Conservation (phyloP, 2,329 filamentous ascomycete species). For the Tetracladium maxilliforme region DNA sequence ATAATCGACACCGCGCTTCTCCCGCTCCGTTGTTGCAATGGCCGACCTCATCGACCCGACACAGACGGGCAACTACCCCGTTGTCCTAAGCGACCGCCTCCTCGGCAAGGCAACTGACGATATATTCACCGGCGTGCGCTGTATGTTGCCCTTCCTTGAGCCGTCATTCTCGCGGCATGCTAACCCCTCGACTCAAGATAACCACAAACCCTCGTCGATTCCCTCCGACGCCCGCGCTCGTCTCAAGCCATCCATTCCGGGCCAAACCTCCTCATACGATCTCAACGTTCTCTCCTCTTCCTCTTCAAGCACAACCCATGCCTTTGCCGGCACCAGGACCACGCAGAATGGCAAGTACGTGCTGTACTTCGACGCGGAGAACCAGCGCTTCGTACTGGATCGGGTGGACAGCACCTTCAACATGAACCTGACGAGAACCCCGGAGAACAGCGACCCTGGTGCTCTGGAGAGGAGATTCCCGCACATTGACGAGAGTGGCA, state of each 20-base stretch:
- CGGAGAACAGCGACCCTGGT: constrained; percentile 46
- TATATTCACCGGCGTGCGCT: constrained; percentile 44
- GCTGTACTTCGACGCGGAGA: constrained; percentile 61
- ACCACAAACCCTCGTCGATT: constrained; percentile 40
- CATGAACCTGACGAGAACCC: constrained; percentile 68
- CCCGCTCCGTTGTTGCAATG: constrained; percentile 3
- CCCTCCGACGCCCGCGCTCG: constrained; percentile 25
- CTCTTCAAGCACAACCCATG: constrained; percentile 37
- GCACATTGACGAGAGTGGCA: constrained; percentile 33
- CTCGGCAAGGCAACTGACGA: constrained; percentile 40
- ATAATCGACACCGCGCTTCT: too few relatives aligned
- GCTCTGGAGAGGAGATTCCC: constrained; percentile 52
- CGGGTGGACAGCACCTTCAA: constrained; percentile 68
- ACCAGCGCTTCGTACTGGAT: constrained; percentile 70
- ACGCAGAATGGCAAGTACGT: constrained; percentile 43
- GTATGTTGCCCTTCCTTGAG: constrained; percentile 22
- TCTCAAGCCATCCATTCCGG: constrained; percentile 29
- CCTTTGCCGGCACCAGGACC: constrained; percentile 43
- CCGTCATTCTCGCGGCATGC: constrained; percentile 2
- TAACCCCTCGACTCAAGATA: constrained; percentile 30
- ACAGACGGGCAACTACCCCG: constrained; percentile 44
- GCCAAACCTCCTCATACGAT: constrained; percentile 23
- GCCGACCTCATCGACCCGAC: constrained; percentile 37
- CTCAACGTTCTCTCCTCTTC: constrained; percentile 33
- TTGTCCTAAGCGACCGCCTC: constrained; percentile 47